Evolutionary conservation across 495 filamentous ascomycete species (phyloP), one percentile per base, ranked within the genome.

Genomic region (Xylaria grammica): DNA sequence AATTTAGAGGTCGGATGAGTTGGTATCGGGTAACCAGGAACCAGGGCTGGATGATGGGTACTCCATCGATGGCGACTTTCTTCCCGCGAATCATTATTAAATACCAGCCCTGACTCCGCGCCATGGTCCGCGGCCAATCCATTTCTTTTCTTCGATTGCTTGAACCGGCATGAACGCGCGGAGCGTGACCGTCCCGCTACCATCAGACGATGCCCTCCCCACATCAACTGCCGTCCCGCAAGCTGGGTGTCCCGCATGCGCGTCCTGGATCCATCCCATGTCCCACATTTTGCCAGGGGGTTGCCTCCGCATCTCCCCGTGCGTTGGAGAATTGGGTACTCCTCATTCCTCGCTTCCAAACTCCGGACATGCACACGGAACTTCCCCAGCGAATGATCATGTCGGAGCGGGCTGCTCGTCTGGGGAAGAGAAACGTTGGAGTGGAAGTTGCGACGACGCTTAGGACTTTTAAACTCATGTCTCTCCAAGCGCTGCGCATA

Each of bases 221-320:
- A 7, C 48, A 44, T 20, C 34, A 4, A n/a, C 49, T n/a, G 32
- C 10, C 48, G 60, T 53, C 60, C 60, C 60, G 60, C 60, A 62
- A 45, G 24, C 48, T 53, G 5, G 9, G 49, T 24, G 48, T 44
- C 46, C 48, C 60, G n/a, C 60, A 52, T 24, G 20, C 59, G 38
- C 7, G 1, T 20, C 52, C 13, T 27, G 11, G n/a, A 11, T 30
- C 17, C 54, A 10, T 36, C 6, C 40, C 24, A 11, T 48, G 56
- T 48, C 56, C 56, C 56, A 10, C 56, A 59, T 46, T 22, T 40
- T 29, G 46, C 58, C 38, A 52, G 46, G 58, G 58, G 22, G 22
- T 34, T 61, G 20, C 46, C 26, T 22, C 22, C 7, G 38, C 45
- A 52, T 40, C 22, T 42, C 32, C 22, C 45, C 27, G 27, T 15